Conservation (phyloP, 75 land plant species). For the Ceratopteris richardii region DNA sequence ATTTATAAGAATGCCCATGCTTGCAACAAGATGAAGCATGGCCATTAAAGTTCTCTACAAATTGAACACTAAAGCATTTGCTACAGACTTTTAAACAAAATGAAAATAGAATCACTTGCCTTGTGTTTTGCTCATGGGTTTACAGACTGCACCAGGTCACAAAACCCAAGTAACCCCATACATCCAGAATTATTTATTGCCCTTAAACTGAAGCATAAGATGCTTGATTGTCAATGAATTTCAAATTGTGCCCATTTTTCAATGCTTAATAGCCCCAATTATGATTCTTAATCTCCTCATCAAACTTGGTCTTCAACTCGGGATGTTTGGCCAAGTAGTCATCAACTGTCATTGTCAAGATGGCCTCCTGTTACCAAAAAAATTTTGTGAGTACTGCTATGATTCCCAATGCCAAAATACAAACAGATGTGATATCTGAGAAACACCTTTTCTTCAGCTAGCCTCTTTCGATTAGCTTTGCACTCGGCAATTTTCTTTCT, state of each 20-base stretch:
- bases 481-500: slow-evolving; percentile 11
- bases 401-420: neutral
- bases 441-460: neutral
- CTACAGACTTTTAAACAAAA: neutral
- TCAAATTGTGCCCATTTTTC: neutral
- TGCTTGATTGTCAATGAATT: neutral
- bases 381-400: neutral
- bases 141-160: neutral
- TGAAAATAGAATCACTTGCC: neutral
- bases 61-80: no score
- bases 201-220: no score
- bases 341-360: slow-evolving; percentile 74
- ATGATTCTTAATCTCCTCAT: slow-evolving; percentile 77
- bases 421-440: no score
- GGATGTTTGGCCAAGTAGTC: slow-evolving; percentile 85
- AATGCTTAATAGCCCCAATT: slow-evolving; percentile 63
- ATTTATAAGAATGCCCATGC: no score
- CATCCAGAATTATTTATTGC: no score
- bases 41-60: no score
- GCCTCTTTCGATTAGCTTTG: neutral
- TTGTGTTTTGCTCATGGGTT: neutral
- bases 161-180: neutral
- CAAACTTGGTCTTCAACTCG: slow-evolving; percentile 66
- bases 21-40: no score
- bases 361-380: slow-evolving; percentile 38